phyloP scores from a whole-genome alignment of 371 early-diverging fungal species.

The Blakeslea trispora region DNA sequence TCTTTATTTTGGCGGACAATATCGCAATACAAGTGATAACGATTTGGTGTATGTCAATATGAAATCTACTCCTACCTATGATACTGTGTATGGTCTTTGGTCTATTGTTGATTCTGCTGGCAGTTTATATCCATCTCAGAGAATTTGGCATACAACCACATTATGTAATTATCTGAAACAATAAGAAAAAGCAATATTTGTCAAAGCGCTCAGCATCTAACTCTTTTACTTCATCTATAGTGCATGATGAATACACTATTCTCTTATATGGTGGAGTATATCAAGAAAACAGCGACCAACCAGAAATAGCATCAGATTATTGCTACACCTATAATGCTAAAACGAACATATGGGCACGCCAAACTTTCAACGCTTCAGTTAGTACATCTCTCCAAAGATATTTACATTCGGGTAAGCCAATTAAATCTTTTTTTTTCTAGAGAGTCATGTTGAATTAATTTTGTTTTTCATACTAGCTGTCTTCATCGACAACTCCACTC shows the following conservation, averaged over 20 bases:
- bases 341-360: not conserved
- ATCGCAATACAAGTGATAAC: not conserved
- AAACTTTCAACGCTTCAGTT: not conserved
- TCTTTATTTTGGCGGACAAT: conserved; percentile 5
- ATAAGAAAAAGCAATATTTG: too few relatives aligned
- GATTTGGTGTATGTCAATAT: not conserved
- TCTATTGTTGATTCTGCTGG: not conserved
- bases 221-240: not conserved
- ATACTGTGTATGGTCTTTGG: not conserved
- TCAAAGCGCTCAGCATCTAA: too few relatives aligned
- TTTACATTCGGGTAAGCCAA: conserved; percentile 5
- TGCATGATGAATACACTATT: conserved; percentile 5
- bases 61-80: not conserved
- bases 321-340: conserved; percentile 7
- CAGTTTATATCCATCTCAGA: not conserved
- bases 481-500: not conserved
- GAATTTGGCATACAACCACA: conserved; percentile 6
- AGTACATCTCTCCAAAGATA: not conserved
- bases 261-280: conserved; percentile 8
- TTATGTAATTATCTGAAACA: conserved; percentile 1
- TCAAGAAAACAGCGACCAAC: not conserved
- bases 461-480: conserved; percentile 1
- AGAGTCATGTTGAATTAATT: too few relatives aligned
- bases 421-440: not conserved
- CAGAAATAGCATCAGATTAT: conserved; percentile 1